These are phyloP conservation scores for Leptodontidium sp. DNA, from an alignment of 2,329 filamentous ascomycete genomes.

Conservation along the genomic window DNA sequence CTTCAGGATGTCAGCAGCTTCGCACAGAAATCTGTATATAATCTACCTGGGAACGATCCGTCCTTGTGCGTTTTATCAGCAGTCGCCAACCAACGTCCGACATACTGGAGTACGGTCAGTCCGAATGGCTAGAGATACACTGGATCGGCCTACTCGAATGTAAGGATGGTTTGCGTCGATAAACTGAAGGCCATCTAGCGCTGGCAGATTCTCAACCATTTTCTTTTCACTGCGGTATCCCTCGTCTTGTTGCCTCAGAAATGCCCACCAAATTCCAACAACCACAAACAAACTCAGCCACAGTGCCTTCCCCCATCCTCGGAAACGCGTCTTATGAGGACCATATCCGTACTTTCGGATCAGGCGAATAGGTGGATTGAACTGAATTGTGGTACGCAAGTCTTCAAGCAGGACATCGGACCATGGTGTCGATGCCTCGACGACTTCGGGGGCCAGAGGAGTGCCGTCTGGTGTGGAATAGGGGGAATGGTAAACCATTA, in stretches of 20 bases:
- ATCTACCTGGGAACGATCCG: slow-evolving; percentile 41
- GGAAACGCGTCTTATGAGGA: slow-evolving; percentile 19
- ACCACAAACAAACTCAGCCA: slow-evolving; percentile 27
- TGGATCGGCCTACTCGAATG: slow-evolving; percentile 33
- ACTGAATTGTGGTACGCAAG: slow-evolving; percentile 23
- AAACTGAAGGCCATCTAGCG: slow-evolving; percentile 37
- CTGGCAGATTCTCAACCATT: background rate
- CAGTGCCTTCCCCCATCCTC: slow-evolving; percentile 14
- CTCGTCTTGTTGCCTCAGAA: slow-evolving; percentile 19
- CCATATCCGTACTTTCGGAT: slow-evolving; percentile 7
- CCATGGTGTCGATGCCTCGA: slow-evolving; percentile 33
- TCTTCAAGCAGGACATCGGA: slow-evolving; percentile 37
- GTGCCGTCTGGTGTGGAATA: slow-evolving; percentile 30
- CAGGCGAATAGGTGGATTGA: slow-evolving; percentile 17
- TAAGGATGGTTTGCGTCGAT: slow-evolving; percentile 36
- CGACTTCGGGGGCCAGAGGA: slow-evolving; percentile 20
- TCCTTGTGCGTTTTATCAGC: slow-evolving; percentile 36
- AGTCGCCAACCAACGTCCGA: slow-evolving; percentile 40
- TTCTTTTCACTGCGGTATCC: background rate
- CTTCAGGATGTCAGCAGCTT: slow-evolving; percentile 15
- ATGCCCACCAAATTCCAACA: slow-evolving; percentile 23
- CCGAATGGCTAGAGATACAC: background rate
- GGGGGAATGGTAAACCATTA: slow-evolving; percentile 31
- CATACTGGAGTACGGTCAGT: slow-evolving; percentile 36
- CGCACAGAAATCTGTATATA: background rate